Evolutionary conservation across 106 monocot genomes (phyloP), one percentile per base, ranked within the genome.

Genomic region (Alisma plantagoaquatica): DNA sequence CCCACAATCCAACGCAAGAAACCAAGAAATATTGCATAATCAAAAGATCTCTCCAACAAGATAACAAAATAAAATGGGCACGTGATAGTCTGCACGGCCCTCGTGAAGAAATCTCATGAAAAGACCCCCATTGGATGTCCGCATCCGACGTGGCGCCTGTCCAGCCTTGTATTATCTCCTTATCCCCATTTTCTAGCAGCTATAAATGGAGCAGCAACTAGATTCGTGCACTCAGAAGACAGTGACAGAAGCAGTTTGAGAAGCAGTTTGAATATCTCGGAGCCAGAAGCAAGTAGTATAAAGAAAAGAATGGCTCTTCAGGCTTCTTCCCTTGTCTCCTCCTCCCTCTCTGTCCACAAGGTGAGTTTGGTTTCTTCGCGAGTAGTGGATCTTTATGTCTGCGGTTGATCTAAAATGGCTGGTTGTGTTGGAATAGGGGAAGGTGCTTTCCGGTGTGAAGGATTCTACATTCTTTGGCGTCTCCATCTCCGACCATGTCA

Each of bases 391-490:
- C 16, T 7, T 35, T 28, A 16, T 22, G 11, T n/a, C 46, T 54
- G 27, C 2, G 51, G 30, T n/a, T n/a, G n/a, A n/a, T n/a, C n/a
- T n/a, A n/a, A n/a, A n/a, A n/a, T n/a, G n/a, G n/a, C n/a, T 23
- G 4, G 9, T 12, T 9, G 22, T 54, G 46, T 22, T 29, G 65
- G 52, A n/a, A n/a, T 55, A 69, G 75, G 77, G 56, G 23, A 86
- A 86, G 32, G 33, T 43, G 33, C 26, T 31, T 48, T 35, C 29
- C 30, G 68, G 63, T 10, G 48, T 22, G 41, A 69, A 77, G 71
- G 89, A 80, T 1, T 70, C 89, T 4, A 62, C 66, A 17, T 83
- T 80, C 60, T 65, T 79, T 27, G 89, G 89, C 8, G 42, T 71
- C 44, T 60, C 72, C 12, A 29, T 82, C 19, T 54, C 75, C 0